phyloP scores from a whole-genome alignment of 2,329 filamentous ascomycete species.

The Ascosphaera apis region DNA sequence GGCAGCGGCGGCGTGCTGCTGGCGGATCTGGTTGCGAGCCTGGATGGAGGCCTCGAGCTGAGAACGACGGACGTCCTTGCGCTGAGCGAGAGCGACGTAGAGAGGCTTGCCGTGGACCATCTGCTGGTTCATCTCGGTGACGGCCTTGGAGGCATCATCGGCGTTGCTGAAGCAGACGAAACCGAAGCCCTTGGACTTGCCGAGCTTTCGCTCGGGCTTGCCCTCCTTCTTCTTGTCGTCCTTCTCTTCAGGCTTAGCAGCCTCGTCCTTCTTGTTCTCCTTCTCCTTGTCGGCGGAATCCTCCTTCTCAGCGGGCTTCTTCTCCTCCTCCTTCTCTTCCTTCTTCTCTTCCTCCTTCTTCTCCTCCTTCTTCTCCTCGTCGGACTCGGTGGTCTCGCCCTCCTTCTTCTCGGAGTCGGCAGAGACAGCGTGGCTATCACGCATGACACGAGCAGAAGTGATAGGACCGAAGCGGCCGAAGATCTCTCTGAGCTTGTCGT shows the following conservation, averaged over 20 bases:
- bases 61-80: conserved; percentile 98
- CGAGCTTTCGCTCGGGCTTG: conserved; percentile 39
- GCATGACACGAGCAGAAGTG: conserved; percentile 98
- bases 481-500: conserved; percentile 88
- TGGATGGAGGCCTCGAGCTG: conserved; percentile 93
- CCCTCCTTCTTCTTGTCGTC: no score
- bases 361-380: conserved; percentile 26
- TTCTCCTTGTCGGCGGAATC: conserved; percentile 29
- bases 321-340: conserved; percentile 13
- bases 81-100: conserved; percentile 93
- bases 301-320: conserved; percentile 22
- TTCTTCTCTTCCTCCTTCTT: conserved; percentile 16
- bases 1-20: conserved; percentile 87
- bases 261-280: conserved; percentile 32
- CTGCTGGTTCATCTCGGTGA: conserved; percentile 98
- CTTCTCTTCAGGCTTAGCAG: conserved; percentile 29
- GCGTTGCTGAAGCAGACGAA: conserved; percentile 99
- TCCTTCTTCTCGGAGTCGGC: conserved; percentile 28
- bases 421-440: conserved; percentile 40
- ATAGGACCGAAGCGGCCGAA: conserved; percentile 84
- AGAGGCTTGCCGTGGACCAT: conserved; percentile 95
- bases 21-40: conserved; percentile 91
- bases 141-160: conserved; percentile 95
- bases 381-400: conserved; percentile 26
- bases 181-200: conserved; percentile 99